Evolutionary conservation across 768 basidiomycete genomes (phyloP), one percentile per base, ranked within the genome.

Genomic region (Pleurotus citrinopileatus): DNA sequence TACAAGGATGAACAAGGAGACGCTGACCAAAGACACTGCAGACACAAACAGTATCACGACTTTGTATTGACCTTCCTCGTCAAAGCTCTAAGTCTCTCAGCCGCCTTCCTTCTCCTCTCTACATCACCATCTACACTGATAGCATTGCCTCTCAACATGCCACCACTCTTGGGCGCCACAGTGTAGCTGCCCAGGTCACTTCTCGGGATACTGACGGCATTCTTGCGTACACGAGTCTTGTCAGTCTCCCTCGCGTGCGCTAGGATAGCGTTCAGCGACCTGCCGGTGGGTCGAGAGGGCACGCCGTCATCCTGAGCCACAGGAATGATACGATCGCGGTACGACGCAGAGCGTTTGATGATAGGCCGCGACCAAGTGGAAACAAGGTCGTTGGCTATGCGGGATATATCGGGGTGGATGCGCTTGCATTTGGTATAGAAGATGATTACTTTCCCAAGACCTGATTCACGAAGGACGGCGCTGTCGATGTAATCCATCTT

Each of bases 361-460:
- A 96, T 94, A 0, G 94, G 94, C 4, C 94, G 80, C 26, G 90
- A 91, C 94, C 94, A 96, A 4, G 74, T 69, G 10, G 83, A 87
- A 36, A 98, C 85, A 55, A 99, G 88, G 45, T 88, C 83, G 57
- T 87, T 81, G 8, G 96, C 95, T 38, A 83, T 82, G 51, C 91
- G 85, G n/a, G 76, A 70, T 53, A 99, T 87, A 50, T 88, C 84
- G 0, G 89, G 79, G 3, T 87, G 87, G 43, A 94, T 93, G 42
- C 93, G 88, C 67, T 89, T 92, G 77, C 89, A 91, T 65, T 94
- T 94, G 20, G 94, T 96, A 77, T 99, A 99, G 72, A 98, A 98
- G 25, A 96, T 73, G 34, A 98, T 77, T 60, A 98, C 80, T 55
- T 87, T 87, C 13, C 97, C 97, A 3, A 99, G 78, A 0, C 86